Base-by-base conservation (phyloP, 2,329 filamentous ascomycete species). In the Talaromyces islandicus region DNA sequence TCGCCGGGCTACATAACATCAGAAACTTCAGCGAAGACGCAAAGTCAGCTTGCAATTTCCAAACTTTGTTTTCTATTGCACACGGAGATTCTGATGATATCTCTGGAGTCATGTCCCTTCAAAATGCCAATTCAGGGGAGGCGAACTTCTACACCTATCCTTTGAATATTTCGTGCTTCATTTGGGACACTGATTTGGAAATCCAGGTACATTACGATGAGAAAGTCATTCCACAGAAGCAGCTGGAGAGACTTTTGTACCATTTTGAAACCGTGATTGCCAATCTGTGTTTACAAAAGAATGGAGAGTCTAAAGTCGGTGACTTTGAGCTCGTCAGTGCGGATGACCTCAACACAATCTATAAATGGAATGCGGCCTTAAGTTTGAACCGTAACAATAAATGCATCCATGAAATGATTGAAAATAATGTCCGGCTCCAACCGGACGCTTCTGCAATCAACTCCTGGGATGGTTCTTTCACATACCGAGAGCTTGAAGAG, bases 1-100 rank as follows among this genome's bases (percentile, higher is more conserved):
- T 79, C 1, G 78, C 85, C 11, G 73, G 75, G 4, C 73, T 76
- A 35, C 65, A 70, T 0, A 76, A 78, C 11, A 59, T 62, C 29
- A 51, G 55, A 19, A 30, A 7, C 14, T 43, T 56, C 7, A 56
- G 60, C 21, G 56, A 56, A 48, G 60, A 58, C 41, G 60, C 60
- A 1, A 62, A 59, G 24, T 29, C 38, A 10, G 60, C 60, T 11
- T 62, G 56, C 54, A 53, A 57, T 9, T 62, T 62, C 25, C 60
- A 57, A 21, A 59, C 56, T 11, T 35, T 62, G 2, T 59, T 62
- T 32, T 59, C 56, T 27, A 59, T 62, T 21, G 57, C 56, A 14
- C 60, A 56, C 19, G 56, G 60, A 2, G 60, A 62, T 43, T 56
- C 56, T 19, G 60, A 62, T 30, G 60, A 62, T 14, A 56, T 59